Evolutionary conservation across 495 filamentous ascomycete genomes (phyloP).

Genomic region (Clavariopsis aquatica): DNA sequence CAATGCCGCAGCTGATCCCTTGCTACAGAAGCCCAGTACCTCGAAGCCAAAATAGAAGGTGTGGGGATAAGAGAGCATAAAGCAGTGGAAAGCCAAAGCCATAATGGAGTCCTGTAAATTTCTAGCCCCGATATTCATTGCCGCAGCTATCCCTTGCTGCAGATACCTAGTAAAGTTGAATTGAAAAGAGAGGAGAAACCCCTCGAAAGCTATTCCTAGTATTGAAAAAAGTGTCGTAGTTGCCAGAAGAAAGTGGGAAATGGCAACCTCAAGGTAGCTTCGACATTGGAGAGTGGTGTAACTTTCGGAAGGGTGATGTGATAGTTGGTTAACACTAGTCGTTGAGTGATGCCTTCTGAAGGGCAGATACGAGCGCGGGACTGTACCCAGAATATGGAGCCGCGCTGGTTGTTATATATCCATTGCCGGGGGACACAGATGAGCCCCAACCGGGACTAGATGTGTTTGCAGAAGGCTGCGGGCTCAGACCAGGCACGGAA

Average conservation of each 20-base stretch:
- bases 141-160: neutral
- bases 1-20: neutral
- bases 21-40: neutral
- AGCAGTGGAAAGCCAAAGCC: neutral
- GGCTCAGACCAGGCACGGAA: neutral
- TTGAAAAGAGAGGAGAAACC: neutral
- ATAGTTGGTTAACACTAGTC: neutral
- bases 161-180: neutral
- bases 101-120: neutral
- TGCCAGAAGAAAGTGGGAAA: neutral
- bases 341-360: slow-evolving; percentile 14
- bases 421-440: neutral
- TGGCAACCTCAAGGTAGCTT: neutral
- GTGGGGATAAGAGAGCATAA: neutral
- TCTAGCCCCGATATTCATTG: neutral
- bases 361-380: neutral
- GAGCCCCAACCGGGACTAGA: neutral
- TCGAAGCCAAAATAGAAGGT: too few species aligned
- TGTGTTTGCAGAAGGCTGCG: neutral
- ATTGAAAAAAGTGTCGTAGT: too few species aligned
- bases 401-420: neutral
- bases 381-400: neutral
- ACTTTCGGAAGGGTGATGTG: too few species aligned
- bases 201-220: neutral
- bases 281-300: neutral